These are phyloP conservation scores for Micractinium sp. DNA, from an alignment of 139 green algal species.

Conservation along the genomic window DNA sequence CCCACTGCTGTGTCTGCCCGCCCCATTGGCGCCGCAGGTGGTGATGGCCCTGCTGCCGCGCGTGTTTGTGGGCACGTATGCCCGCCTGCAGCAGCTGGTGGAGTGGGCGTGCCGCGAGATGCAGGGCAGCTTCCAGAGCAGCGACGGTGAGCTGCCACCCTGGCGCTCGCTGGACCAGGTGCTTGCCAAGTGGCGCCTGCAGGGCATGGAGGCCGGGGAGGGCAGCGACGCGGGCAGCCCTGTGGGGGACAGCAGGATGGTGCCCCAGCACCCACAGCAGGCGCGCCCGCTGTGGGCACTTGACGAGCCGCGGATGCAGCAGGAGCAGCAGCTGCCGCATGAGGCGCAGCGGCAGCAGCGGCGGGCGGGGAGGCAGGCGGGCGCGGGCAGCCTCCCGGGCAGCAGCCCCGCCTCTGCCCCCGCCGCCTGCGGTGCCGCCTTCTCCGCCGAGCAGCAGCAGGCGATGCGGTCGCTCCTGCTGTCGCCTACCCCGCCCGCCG, in stretches of 20 bases:
- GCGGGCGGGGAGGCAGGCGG: background rate
- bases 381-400: background rate
- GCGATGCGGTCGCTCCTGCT: constrained; percentile 28
- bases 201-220: background rate
- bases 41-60: constrained; percentile 24
- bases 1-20: background rate
- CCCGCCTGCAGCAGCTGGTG: constrained; percentile 26
- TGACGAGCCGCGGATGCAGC: background rate
- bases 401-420: background rate
- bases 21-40: background rate
- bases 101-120: constrained; percentile 27
- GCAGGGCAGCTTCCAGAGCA: background rate
- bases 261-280: no score
- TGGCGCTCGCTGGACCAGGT: constrained; percentile 26
- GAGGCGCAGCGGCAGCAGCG: background rate
- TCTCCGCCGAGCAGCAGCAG: constrained; percentile 25
- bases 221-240: background rate
- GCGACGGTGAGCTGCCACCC: constrained; percentile 1
- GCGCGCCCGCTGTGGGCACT: background rate
- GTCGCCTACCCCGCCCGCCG: background rate
- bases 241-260: background rate
- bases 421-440: background rate
- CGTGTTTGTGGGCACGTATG: constrained; percentile 31
- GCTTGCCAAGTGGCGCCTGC: background rate
- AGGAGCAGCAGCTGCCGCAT: background rate